phyloP scores from a whole-genome alignment of 495 filamentous ascomycete species.

The Xylaria castorea region DNA sequence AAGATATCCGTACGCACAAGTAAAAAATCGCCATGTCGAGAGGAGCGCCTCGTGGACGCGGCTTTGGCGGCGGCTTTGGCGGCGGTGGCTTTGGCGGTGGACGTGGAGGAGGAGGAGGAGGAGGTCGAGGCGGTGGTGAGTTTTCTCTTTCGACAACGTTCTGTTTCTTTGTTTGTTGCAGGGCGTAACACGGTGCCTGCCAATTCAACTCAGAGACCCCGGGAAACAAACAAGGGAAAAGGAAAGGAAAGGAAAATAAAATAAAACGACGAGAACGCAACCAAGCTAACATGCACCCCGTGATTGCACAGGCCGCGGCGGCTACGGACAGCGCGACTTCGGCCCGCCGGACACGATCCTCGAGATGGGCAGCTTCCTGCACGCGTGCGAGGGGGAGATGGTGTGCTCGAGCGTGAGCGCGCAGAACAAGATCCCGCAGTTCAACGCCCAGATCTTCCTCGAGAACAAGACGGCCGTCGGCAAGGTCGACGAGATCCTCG shows the following conservation, averaged over 20 bases:
- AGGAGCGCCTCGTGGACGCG: slow-evolving; percentile 46
- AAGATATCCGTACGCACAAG: neutral
- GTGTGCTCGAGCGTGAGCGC: slow-evolving; percentile 91
- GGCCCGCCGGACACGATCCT: slow-evolving; percentile 61
- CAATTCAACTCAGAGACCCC: neutral
- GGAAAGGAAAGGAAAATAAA: neutral
- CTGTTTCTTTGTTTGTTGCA: neutral
- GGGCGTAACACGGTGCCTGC: neutral
- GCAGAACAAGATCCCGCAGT: slow-evolving; percentile 97
- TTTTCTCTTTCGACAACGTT: neutral
- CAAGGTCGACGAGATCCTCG: slow-evolving; percentile 94
- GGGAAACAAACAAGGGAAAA: neutral
- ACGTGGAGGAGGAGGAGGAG: slow-evolving; percentile 34
- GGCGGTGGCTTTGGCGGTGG: slow-evolving; percentile 43
- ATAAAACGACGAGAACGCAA: neutral
- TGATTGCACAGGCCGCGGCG: slow-evolving; percentile 54
- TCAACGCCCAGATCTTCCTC: slow-evolving; percentile 98
- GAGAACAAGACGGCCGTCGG: slow-evolving; percentile 95
- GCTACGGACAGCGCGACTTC: slow-evolving; percentile 59
- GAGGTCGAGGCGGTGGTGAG: slow-evolving; percentile 36
- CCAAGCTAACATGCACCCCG: neutral
- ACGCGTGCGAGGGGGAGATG: slow-evolving; percentile 95
- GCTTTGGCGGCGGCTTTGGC: slow-evolving; percentile 42
- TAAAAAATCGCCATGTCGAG: slow-evolving; percentile 37
- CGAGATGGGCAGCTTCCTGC: slow-evolving; percentile 92